Evolutionary conservation across 352 stramenopile genomes (phyloP), one percentile per base, ranked within the genome.

Genomic region (Phytopythium boreale): DNA sequence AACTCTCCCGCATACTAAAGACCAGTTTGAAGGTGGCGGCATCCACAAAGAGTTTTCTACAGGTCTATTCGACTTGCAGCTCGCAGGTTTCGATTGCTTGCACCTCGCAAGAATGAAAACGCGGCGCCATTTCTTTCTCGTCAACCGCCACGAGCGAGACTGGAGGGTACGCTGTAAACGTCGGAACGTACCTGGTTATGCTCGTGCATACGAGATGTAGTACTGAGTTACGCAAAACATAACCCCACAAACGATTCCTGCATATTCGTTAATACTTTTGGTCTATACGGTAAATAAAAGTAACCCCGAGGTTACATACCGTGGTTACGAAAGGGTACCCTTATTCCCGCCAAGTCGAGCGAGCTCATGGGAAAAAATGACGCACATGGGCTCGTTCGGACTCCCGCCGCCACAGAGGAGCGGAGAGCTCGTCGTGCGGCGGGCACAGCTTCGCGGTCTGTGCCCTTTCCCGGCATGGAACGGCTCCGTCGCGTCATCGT

Each of bases 401-500:
- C 8, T 39, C 10, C 14, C 36, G 20, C 11, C 24, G 24, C 4
- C 36, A 39, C 34, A 10, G 1, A n/a, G 55, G 19, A 58, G 75
- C 41, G 61, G 43, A 19, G 77, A 90, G 46, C 66, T 89, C 36
- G 50, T 59, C 2, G 69, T 88, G 37, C 59, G 61, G 29, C 71
- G 68, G 37, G 55, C 75, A 31, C 74, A 70, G 43, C 66, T 92
- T 26, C 66, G 65, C 10, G 77, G 79, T 4, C 61, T 80, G 27
- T 62, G 64, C n/a, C 79, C 80, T 12, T 87, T 84, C 39, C 70
- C 83, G 10, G 75, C 74, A 46, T 92, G 80, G 80, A 87, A 92
- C 58, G 76, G 80, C 22, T 80, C 79, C 50, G 43, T 89, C 0
- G 64, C 66, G 9, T 52, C 71, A 10, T 63, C 70, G 3, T 34